Conservation (phyloP, 352 stramenopile species). For the Phytophthora fragariaefolia region DNA sequence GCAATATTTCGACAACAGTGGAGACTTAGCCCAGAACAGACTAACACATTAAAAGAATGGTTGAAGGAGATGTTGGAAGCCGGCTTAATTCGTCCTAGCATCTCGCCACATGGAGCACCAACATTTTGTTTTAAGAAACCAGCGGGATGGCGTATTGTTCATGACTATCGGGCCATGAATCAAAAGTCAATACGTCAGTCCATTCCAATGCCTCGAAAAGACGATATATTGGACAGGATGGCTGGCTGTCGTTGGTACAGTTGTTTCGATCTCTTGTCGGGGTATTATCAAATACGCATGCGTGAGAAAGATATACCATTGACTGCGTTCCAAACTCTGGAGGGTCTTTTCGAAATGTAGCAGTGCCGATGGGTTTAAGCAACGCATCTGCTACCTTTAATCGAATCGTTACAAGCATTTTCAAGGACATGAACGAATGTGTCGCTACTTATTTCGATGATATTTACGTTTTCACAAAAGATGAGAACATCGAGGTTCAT, state of each 20-base stretch:
- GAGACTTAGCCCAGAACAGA: no score
- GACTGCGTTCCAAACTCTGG: slow-evolving; percentile 7
- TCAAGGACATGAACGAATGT: neutral
- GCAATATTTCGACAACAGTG: no score
- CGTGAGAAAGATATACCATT: slow-evolving; percentile 1
- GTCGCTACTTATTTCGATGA: slow-evolving; percentile 11
- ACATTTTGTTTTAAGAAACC: slow-evolving; percentile 18
- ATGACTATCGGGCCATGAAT: slow-evolving; percentile 17
- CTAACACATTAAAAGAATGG: no score
- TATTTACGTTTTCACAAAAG: slow-evolving; percentile 4
- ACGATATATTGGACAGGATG: slow-evolving; percentile 15
- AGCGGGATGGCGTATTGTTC: slow-evolving; percentile 5
- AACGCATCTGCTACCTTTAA: slow-evolving; percentile 7
- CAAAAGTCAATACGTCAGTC: slow-evolving; percentile 9
- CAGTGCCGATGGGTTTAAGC: neutral
- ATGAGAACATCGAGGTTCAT: neutral
- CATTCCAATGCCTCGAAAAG: slow-evolving; percentile 12
- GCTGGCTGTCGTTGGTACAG: slow-evolving; percentile 6
- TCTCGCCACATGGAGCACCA: slow-evolving; percentile 6
- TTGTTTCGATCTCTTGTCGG: slow-evolving; percentile 15
- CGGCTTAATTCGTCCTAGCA: no score
- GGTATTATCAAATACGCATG: slow-evolving; percentile 11
- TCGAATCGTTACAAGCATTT: neutral
- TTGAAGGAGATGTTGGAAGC: no score
- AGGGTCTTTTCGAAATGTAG: slow-evolving; percentile 1